Evolutionary conservation across 2,329 filamentous ascomycete genomes (phyloP), one percentile per base, ranked within the genome.

Genomic region (Aureobasidium sp.): DNA sequence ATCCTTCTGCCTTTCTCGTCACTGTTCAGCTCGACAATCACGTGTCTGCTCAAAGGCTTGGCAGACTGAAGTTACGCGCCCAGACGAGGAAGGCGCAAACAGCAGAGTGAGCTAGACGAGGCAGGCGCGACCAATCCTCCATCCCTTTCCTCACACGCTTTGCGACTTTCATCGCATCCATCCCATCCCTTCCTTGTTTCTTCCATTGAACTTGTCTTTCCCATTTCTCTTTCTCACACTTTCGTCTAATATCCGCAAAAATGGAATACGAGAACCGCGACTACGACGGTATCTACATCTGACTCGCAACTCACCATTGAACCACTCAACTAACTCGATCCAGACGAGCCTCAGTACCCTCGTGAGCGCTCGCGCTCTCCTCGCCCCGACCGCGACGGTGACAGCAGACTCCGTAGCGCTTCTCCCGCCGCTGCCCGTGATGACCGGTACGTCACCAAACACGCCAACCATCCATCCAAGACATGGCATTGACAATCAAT

Each of bases 341-440:
- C 64, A 74, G 80, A 86, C 68, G 84, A 87, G 71, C 82, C 83
- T 69, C 74, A 74, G 67, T 86, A 85, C 72, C 80, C 83, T 64
- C 84, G 85, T 70, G 84, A 87, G 66, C 81, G 84, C 71, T 85
- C 83, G 72, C 82, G 84, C 67, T 87, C 84, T 65, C 85, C 84
- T 68, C 82, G 82, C 69, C 73, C 70, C 61, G 77, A 79, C 66
- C 76, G 76, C 68, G 70, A 75, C 57, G 82, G 81, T 67, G 81
- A 82, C 68, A 78, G 80, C 64, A 79, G 84, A 66, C 79, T 81
- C 67, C 84, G 85, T 69, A 86, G 84, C 71, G 82, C 84, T 66
- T 86, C 84, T 61, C 82, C 84, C 62, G 83, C 81, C 67, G 55
- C 37, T 49, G 82, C 79, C 64, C 83, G 84, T 68, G 74, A 67